Evolutionary conservation across 345 rosid genomes (phyloP), one percentile per base, ranked within the genome.

Genomic region (Raphanus raphanistrum): DNA sequence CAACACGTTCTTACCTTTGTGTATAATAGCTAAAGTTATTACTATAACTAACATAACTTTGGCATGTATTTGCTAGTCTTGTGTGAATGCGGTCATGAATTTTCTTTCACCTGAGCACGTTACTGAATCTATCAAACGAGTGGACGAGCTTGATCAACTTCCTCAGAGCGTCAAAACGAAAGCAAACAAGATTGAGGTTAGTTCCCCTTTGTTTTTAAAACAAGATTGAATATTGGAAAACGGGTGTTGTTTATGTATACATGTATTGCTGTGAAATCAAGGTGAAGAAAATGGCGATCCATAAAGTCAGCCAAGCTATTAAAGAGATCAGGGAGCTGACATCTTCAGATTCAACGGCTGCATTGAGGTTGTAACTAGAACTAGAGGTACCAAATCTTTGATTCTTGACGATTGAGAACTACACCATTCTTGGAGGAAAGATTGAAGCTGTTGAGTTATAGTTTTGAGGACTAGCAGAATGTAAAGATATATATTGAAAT

Each of bases 21-120:
- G 62, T 62, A 25, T 31, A 11, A 50, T 35, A 3, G 1, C 3
- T n/a, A n/a, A 31, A 63, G 52, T 15, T 59, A 45, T 43, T 9
- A 4, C 31, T 29, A 11, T 50, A 48, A 21, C 29, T 73, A 29
- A 79, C 57, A 62, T 10, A 57, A 36, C 28, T 33, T 43, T 43
- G 54, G 54, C 27, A 12, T 76, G 11, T 68, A 21, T 60, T 71
- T 80, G 75, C 63, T 84, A 92, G 99, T 92, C 99, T 58, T 91
- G 99, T 15, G 98, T 92, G 62, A 91, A 87, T 65, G 93, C 89
- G 80, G 90, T 88, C 63, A 58, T 90, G 90, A 93, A 89, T 77
- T 95, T 95, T 54, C 81, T 92, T 71, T 95, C 99, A 4, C 97
- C 93, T 26, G 98, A 95, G 81, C 94, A 88, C 58, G 89, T 86